Conservation (phyloP, 2,329 filamentous ascomycete species). For the Catunica adiposa region DNA sequence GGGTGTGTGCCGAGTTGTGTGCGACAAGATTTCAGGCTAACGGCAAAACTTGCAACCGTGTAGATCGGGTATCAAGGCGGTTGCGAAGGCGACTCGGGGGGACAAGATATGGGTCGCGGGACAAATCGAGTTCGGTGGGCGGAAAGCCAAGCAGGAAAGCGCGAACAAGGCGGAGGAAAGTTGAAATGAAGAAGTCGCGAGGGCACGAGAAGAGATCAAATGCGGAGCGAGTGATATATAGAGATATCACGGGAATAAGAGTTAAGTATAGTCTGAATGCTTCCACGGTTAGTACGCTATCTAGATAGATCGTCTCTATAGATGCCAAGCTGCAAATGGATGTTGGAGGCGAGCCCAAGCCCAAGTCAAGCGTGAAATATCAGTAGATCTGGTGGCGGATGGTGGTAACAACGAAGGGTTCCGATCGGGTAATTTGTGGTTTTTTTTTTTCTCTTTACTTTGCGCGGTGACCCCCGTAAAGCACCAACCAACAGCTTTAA, state of each 20-base stretch:
- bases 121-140: slow-evolving; percentile 1
- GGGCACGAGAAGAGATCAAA: too few relatives aligned
- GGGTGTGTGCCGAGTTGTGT: not conserved
- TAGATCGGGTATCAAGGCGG: not conserved
- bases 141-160: not conserved
- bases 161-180: not conserved
- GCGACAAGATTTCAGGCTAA: not conserved
- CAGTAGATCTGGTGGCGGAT: not conserved
- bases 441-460: not conserved
- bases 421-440: not conserved
- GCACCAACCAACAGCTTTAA: not conserved
- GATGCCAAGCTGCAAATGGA: not conserved
- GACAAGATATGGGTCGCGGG: not conserved
- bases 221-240: not conserved
- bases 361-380: not conserved
- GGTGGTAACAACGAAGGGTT: not conserved
- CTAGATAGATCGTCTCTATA: not conserved
- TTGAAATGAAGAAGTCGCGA: too few relatives aligned
- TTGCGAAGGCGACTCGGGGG: slow-evolving; percentile 1
- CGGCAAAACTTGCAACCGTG: not conserved
- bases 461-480: not conserved
- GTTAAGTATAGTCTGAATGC: not conserved
- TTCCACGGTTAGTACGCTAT: not conserved
- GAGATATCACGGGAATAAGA: not conserved
- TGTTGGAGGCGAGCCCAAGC: not conserved